Base-by-base conservation (phyloP, 2,329 filamentous ascomycete genomes). In the Trematosphaeria pertusa region DNA sequence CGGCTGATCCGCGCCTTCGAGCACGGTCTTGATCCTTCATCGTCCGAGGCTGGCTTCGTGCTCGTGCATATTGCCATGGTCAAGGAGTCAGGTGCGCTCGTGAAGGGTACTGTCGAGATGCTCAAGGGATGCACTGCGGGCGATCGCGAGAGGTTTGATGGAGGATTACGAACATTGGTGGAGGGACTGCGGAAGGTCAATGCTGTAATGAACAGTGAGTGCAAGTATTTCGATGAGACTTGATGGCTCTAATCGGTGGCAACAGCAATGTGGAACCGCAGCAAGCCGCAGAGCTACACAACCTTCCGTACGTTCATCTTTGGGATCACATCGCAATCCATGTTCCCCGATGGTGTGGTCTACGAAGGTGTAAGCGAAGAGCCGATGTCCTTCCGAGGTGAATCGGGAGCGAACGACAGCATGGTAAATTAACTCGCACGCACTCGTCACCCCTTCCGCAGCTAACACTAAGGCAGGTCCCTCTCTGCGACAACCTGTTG, bases 61-160 rank as follows among this genome's bases (percentile, higher is more conserved):
- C 82, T 97, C 10, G 92, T 94, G 4, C 93, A 97, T 71, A 86
- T 97, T 40, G 91, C 95, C 73, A 97, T 97, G 92, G 93, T 96
- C 38, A 87, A 86, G 67, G 85, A 96, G 72, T 92, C 91, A 0
- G 87, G 87, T 0, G 83, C 85, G 1, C 79, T 97, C 1, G 85
- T 97, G 36, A 81, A 83, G 32, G 90, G 90, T 22, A 83, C 86
- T 3, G 80, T 90, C 36, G 79, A 84, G 40, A 82, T 87, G 39
- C 79, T 96, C 18, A 81, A 87, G 32, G 72, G 73, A 21, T 71
- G 76, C 39, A 58, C 64, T 5, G 53, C 43, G 5, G 42, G 55
- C 5, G 62, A 82, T 50, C 82, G 87, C 3, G 66, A 75, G 11
- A 69, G 71, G 1, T 85, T 92, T 70, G 88, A 93, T 65, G 74